These are phyloP conservation scores for Pseudopyrenochaeta lycopersici DNA, from an alignment of 2,329 filamentous ascomycete species.

Conservation along the genomic window DNA sequence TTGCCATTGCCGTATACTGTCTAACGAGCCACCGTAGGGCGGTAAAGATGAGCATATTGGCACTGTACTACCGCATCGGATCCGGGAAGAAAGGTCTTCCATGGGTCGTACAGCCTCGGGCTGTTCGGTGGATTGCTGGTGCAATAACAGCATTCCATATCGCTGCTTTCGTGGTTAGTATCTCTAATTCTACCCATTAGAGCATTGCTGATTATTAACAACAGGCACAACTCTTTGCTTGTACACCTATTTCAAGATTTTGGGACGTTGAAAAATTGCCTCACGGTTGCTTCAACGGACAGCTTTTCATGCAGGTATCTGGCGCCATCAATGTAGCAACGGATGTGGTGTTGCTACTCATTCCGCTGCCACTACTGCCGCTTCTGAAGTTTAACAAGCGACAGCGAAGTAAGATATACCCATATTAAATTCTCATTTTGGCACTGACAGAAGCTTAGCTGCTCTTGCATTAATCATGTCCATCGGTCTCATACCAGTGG, in stretches of 20 bases:
- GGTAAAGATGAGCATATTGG: constrained; percentile 42
- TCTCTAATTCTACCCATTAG: background rate
- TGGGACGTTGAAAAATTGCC: constrained; percentile 28
- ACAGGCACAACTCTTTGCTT: constrained; percentile 31
- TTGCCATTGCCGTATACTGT: too few species aligned
- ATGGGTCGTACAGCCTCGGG: constrained; percentile 28
- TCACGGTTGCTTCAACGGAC: constrained; percentile 27
- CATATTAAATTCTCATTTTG: too few species aligned
- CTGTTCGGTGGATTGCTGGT: constrained; percentile 30
- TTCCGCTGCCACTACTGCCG: constrained; percentile 33
- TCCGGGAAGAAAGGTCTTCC: constrained; percentile 33
- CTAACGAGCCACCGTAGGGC: constrained; percentile 19
- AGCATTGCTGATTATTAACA: too few species aligned
- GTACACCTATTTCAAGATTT: constrained; percentile 25
- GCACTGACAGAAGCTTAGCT: constrained; percentile 10
- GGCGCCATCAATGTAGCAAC: constrained; percentile 36
- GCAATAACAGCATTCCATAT: constrained; percentile 30
- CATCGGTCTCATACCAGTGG: constrained; percentile 35
- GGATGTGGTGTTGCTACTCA: constrained; percentile 31
- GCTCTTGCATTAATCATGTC: constrained; percentile 37
- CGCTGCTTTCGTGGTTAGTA: constrained; percentile 30
- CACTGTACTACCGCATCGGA: constrained; percentile 38
- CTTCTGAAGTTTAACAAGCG: constrained; percentile 35
- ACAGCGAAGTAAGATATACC: constrained; percentile 29
- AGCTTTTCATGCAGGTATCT: constrained; percentile 30